phyloP scores from a whole-genome alignment of 306 rosid genomes.

The Abrus pulchellus region DNA sequence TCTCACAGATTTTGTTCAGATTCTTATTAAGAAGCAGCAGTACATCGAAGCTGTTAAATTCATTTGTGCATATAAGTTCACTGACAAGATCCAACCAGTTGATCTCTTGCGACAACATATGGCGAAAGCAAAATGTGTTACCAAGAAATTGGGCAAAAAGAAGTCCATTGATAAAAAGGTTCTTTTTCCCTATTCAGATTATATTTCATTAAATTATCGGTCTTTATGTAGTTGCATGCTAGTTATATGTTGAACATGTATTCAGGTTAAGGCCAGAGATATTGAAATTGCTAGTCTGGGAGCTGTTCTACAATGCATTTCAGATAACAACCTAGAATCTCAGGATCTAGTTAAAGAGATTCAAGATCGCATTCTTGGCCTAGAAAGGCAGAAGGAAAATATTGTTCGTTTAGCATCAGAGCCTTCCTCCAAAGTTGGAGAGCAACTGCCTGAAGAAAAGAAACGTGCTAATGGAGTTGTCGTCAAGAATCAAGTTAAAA shows the following conservation, averaged over 20 bases:
- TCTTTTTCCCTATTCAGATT: slow-evolving; percentile 19
- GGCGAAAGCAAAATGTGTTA: not conserved
- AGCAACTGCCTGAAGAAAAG: not conserved
- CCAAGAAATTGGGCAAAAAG: not conserved
- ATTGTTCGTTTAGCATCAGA: slow-evolving; percentile 7
- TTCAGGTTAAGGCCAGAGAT: slow-evolving; percentile 56
- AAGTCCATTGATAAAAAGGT: slow-evolving; percentile 48
- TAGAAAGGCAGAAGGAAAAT: slow-evolving; percentile 40
- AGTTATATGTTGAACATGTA: slow-evolving; percentile 20
- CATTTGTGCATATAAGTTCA: slow-evolving; percentile 61
- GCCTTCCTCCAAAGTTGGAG: slow-evolving; percentile 11
- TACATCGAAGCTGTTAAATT: slow-evolving; percentile 64
- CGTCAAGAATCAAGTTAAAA: not conserved
- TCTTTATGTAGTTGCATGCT: slow-evolving; percentile 20
- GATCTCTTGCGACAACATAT: slow-evolving; percentile 49
- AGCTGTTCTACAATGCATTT: slow-evolving; percentile 52
- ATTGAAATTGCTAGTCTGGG: slow-evolving; percentile 52
- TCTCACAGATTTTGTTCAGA: slow-evolving; percentile 55
- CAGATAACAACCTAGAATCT: slow-evolving; percentile 55
- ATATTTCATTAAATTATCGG: slow-evolving; percentile 6
- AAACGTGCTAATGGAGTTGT: not conserved
- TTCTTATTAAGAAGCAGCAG: slow-evolving; percentile 55
- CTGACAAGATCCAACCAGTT: slow-evolving; percentile 54
- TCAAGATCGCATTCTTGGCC: slow-evolving; percentile 40
- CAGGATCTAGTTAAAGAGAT: slow-evolving; percentile 48